A percentile compares a stretch with the other conserved stretches of the same genome.
Evolutionary conservation across 345 rosid species (phyloP).

Genomic region (Rubroshorea leprosula): DNA sequence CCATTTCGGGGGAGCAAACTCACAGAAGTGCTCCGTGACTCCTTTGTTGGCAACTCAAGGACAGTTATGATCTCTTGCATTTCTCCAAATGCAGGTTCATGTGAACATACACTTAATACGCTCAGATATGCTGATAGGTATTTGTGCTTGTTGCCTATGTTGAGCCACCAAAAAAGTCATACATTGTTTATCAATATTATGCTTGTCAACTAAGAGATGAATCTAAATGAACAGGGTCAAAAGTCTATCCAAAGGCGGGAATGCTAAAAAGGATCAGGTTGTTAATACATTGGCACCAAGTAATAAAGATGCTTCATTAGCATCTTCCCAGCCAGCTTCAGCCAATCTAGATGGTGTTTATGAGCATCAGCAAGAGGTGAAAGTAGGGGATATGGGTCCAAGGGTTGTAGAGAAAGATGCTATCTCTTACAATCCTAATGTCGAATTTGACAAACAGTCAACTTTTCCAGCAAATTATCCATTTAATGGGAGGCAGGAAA

Average conservation of each 20-base stretch:
- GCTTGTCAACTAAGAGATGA: conserved; percentile 10
- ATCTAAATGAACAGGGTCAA: conserved; percentile 63
- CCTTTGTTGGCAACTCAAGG: conserved; percentile 92
- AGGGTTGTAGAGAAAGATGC: conserved; percentile 61
- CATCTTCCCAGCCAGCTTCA: conserved; percentile 37
- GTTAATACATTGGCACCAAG: conserved; percentile 36
- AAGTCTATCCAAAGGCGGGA: conserved; percentile 91
- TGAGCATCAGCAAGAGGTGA: conserved; percentile 55
- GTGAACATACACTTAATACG: conserved; percentile 91
- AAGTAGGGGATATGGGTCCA: conserved; percentile 46
- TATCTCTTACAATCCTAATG: conserved; percentile 31
- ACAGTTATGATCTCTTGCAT: conserved; percentile 97
- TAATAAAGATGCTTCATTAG: conserved; percentile 50
- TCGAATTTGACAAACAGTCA: conserved; percentile 46
- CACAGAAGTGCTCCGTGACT: conserved; percentile 95
- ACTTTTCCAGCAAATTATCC: conserved; percentile 37
- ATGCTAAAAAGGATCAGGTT: conserved; percentile 66
- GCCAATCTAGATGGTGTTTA: conserved; percentile 42
- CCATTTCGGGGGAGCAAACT: conserved; percentile 97
- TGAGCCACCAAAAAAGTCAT: conserved; percentile 6
- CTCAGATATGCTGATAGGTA: conserved; percentile 97
- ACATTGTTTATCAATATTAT: conserved; percentile 3
- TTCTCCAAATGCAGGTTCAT: conserved; percentile 95
- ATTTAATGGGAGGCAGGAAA: conserved; percentile 48
- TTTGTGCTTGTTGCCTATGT: conserved; percentile 14